A percentile compares a stretch with the other conserved stretches of the same genome.
phyloP scores from a whole-genome alignment of 73 alveolate species.

The Tetrahymena borealis region DNA sequence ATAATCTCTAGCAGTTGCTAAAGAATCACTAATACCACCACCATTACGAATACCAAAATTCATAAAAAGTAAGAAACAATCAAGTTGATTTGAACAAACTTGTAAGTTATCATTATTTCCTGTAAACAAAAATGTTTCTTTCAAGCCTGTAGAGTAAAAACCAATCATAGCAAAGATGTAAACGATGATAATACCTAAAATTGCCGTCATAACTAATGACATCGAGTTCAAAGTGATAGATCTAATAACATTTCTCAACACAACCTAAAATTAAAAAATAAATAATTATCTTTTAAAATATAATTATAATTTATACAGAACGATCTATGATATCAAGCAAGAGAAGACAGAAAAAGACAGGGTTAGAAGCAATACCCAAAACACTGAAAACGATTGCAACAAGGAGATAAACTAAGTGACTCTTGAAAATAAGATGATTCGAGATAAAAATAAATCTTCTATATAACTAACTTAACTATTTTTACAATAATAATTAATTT shows the following conservation, averaged over 20 bases:
- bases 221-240: slow-evolving; percentile 17
- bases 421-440: not conserved
- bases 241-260: slow-evolving; percentile 27
- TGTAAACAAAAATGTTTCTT: not conserved
- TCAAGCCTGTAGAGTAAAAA: slow-evolving; percentile 13
- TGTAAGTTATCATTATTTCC: not conserved
- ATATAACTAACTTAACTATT: not conserved
- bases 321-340: not conserved
- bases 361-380: not conserved
- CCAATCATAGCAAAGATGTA: slow-evolving; percentile 24
- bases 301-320: not conserved
- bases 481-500: not conserved
- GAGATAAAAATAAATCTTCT: not conserved
- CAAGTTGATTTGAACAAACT: slow-evolving; percentile 10
- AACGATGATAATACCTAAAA: slow-evolving; percentile 34
- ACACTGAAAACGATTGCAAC: not conserved
- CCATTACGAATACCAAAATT: slow-evolving; percentile 88
- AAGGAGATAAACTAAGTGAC: not conserved
- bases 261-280: not conserved
- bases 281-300: not conserved
- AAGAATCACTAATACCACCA: slow-evolving; percentile 94
- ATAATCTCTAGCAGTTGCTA: slow-evolving; percentile 35
- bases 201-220: slow-evolving; percentile 30
- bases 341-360: not conserved
- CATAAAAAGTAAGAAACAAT: slow-evolving; percentile 14